Percentiles rank a stretch among this genome's conserved stretches.
These are phyloP conservation scores for bread wheat (Triticum aestivum) DNA, from an alignment of 176 grass and related monocot genomes.

Conservation along the genomic window IWGSC_CS_RefSeq_v2.1 NC_057799.1:419797140-419797639, in stretches of 20 bases:
- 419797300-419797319: not conserved
- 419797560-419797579: not conserved
- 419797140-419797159: not conserved
- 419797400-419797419: not conserved
- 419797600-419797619: no score
- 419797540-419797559: not conserved
- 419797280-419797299: slow-evolving; percentile 16
- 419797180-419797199: not conserved
- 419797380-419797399: not conserved
- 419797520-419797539: not conserved
- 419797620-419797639: no score
- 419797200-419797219: slow-evolving; percentile 17
- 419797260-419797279: not conserved
- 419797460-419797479: not conserved
- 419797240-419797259: slow-evolving; percentile 23
- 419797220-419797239: slow-evolving; percentile 36
- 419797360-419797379: not conserved
- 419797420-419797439: not conserved
- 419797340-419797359: slow-evolving; percentile 10
- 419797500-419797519: no score
- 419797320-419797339: not conserved
- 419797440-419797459: not conserved
- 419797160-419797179: not conserved
- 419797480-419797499: not conserved
- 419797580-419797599: not conserved